Base-by-base conservation (phyloP, 768 basidiomycete genomes). In the Tricholoma saponaceum region DNA sequence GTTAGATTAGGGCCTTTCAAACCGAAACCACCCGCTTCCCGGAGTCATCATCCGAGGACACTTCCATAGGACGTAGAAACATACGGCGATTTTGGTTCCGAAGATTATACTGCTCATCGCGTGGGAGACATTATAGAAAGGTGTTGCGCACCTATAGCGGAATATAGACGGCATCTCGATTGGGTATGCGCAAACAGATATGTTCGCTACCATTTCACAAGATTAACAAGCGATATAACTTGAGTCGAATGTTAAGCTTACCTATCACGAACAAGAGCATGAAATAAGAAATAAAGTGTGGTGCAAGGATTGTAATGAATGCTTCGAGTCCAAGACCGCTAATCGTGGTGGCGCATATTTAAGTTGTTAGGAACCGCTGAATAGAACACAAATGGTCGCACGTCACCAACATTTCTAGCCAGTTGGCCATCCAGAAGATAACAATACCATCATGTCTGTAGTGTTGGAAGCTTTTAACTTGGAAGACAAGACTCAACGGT, bases 371-470 rank as follows among this genome's bases (percentile, higher is more conserved):
- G 25, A 28, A 22, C 4, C 25, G 6, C 44, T 49, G 4, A 12
- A 16, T 32, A 32, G 30, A 32, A 22, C 7, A 18, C 3, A 51
- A 41, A 37, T n/a, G 9, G 5, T 70, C 81, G 18, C 67, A 78
- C 83, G 83, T 69, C 0, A 84, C 75, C 8, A 76, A 66, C 85
- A 87, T 87, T 43, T 75, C 79, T 32, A 74, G 32, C 74, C 76
- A 87, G 58, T 80, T 81, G 59, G 85, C 70, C 83, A 85, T 84
- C 86, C 86, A 88, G 64, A 83, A 87, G 28, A 87, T 71, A 39
- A 86, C 58, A 61, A 87, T 84, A 0, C 86, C 86, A 0, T 67
- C 68, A 37, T 69, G 68, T 16, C 81, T 80, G 26, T 39, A 83
- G 78, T 68, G 75, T 55, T 80, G 74, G 9, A 64, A 68, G 60